Evolutionary conservation across 2,329 filamentous ascomycete species (phyloP).

Genomic region (Fusarium annulatum): DNA sequence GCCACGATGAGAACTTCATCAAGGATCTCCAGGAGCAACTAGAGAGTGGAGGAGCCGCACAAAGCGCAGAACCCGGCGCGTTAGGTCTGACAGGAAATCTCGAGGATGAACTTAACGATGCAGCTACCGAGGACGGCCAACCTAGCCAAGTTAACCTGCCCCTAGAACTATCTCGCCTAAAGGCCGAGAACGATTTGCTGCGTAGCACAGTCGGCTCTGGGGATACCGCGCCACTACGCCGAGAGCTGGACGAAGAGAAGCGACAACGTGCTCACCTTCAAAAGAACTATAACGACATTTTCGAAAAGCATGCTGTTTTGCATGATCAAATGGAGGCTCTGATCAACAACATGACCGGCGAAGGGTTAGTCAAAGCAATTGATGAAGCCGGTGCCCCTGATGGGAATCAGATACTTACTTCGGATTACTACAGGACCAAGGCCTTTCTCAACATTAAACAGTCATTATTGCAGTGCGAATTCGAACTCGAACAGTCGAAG

Average conservation of each 20-base stretch:
- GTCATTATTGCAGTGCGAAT: conserved; percentile 56
- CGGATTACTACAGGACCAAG: conserved; percentile 61
- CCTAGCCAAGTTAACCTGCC: conserved; percentile 53
- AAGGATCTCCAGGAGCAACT: conserved; percentile 70
- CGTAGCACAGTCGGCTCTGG: conserved; percentile 65
- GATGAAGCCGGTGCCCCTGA: conserved; percentile 44
- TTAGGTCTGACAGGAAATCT: conserved; percentile 56
- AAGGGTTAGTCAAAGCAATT: conserved; percentile 64
- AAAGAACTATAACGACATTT: conserved; percentile 65
- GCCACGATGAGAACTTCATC: conserved; percentile 64
- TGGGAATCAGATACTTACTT: conserved; percentile 56
- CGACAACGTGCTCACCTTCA: conserved; percentile 63
- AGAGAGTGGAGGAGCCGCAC: conserved; percentile 49
- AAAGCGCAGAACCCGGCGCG: conserved; percentile 32
- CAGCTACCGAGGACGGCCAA: conserved; percentile 51
- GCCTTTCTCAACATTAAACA: conserved; percentile 64
- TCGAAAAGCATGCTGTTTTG: conserved; percentile 67
- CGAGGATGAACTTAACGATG: conserved; percentile 69
- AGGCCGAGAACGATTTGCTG: conserved; percentile 70
- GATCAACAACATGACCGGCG: conserved; percentile 60
- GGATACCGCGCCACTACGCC: conserved; percentile 64
- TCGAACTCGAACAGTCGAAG: conserved; percentile 61
- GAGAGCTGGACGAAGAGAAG: conserved; percentile 66
- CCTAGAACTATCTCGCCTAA: conserved; percentile 67
- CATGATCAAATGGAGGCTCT: conserved; percentile 69